These are phyloP conservation scores for Clonostachys sp. DNA, from an alignment of 2,329 filamentous ascomycete genomes.

Conservation along the genomic window DNA sequence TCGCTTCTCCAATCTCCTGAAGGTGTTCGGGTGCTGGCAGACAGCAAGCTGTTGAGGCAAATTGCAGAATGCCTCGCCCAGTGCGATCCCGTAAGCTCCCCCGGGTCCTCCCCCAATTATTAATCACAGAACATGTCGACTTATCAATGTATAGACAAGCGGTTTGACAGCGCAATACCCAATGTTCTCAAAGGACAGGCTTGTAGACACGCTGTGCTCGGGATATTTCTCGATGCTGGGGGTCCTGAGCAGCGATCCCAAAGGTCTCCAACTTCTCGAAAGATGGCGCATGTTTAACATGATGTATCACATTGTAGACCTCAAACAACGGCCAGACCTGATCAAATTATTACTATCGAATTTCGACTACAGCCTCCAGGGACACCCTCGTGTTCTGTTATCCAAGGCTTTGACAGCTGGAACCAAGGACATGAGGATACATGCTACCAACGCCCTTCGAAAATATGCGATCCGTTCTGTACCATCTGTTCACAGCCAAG, in stretches of 20 bases:
- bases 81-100: constrained; percentile 69
- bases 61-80: constrained; percentile 95
- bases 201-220: constrained; percentile 81
- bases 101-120: constrained; percentile 2
- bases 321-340: constrained; percentile 85
- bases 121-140: not conserved
- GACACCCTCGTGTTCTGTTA: constrained; percentile 85
- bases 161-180: constrained; percentile 77
- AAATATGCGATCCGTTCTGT: constrained; percentile 68
- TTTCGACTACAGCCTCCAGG: constrained; percentile 86
- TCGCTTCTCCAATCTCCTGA: constrained; percentile 82
- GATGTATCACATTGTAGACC: constrained; percentile 97
- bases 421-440: constrained; percentile 86
- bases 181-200: constrained; percentile 80
- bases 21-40: constrained; percentile 77
- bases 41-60: constrained; percentile 90
- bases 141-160: constrained; percentile 44
- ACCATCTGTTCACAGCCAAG: constrained; percentile 28
- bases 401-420: constrained; percentile 92
- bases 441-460: constrained; percentile 78
- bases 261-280: constrained; percentile 85
- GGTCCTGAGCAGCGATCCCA: constrained; percentile 74
- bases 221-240: constrained; percentile 95
- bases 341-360: constrained; percentile 84
- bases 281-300: constrained; percentile 99